Conservation (phyloP, 2,329 filamentous ascomycete genomes). For the Clarireedia paspali region DNA sequence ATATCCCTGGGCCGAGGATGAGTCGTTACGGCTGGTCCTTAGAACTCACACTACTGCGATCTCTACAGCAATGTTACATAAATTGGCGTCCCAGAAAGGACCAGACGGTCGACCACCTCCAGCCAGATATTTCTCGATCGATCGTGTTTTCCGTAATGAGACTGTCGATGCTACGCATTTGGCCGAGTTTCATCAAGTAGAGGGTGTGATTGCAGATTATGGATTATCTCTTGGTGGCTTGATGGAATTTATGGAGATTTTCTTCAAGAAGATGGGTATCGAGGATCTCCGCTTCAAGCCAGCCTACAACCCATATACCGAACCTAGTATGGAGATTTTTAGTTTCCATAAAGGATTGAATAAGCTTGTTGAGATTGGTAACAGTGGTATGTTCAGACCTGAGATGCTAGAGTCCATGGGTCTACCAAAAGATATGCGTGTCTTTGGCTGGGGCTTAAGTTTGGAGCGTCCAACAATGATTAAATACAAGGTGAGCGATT, state of each 20-base stretch:
- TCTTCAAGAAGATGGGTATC: slow-evolving; percentile 96
- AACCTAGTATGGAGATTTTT: slow-evolving; percentile 98
- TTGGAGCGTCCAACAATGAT: slow-evolving; percentile 90
- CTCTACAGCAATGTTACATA: slow-evolving; percentile 83
- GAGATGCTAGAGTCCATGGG: slow-evolving; percentile 98
- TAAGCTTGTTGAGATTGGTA: slow-evolving; percentile 95
- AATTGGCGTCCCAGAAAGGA: slow-evolving; percentile 73
- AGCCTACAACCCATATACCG: slow-evolving; percentile 91
- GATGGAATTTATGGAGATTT: slow-evolving; percentile 90
- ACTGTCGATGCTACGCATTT: slow-evolving; percentile 94
- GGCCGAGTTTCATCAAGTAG: slow-evolving; percentile 97
- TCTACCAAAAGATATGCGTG: slow-evolving; percentile 79
- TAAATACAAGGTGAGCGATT: slow-evolving; percentile 27
- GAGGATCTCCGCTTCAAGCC: slow-evolving; percentile 87
- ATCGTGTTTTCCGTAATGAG: slow-evolving; percentile 97
- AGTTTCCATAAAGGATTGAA: slow-evolving; percentile 82
- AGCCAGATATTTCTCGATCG: slow-evolving; percentile 97
- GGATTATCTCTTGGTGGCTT: slow-evolving; percentile 84
- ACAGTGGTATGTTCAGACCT: slow-evolving; percentile 96
- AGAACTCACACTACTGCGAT: slow-evolving; percentile 95
- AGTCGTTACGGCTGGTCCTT: slow-evolving; percentile 79
- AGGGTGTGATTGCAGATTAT: slow-evolving; percentile 97
- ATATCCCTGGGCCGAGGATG: slow-evolving; percentile 85
- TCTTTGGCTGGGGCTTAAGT: slow-evolving; percentile 89
- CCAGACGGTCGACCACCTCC: slow-evolving; percentile 57